Base-by-base conservation (phyloP, 805 yeast genomes). In the Ogataea pilisensis region DNA sequence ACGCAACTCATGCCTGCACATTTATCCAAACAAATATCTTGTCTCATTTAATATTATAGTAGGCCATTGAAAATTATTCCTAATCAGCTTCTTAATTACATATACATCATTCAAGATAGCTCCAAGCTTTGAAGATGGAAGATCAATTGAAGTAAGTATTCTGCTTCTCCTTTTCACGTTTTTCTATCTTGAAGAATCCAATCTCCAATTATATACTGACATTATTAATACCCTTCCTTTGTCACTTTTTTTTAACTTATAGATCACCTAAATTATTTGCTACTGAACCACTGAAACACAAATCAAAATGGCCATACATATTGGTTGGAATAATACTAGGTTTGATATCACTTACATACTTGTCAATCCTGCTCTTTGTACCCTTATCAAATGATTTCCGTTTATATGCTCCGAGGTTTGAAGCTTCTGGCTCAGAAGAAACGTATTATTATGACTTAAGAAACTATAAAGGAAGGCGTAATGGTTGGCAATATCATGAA, bases 401-500 rank as follows among this genome's bases (percentile, higher is more conserved):
- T 13, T 31, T 43, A 21, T 51, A 51, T 34, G 34, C 14, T 5
- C 60, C 63, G 8, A 13, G 28, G 5, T 54, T 57, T 31, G 25
- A 35, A 13, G 32, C 21, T 7, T 9, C 29, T 1, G 43, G 43
- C 19, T 41, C 48, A 9, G 24, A 31, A 7, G 52, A 55, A 13
- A 50, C 57, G 3, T 28, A 45, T 24, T 63, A 49, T 41, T 61
- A 60, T 38, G 81, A 76, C 49, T 61, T 76, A 46, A 64, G 46
- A 9, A 59, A 71, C 35, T 74, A 64, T 49, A 51, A 46, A 29
- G 78, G 80, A 1, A 46, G 64, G 7, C 57, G 68, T 4, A 64
- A 73, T 49, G 82, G 80, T 2, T 76, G 81, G 81, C 74, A 69
- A 46, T 53, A 63, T 22, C 72, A 71, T 20, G 80, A 76, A 48